These are phyloP conservation scores for Endoconidiophora polonica DNA, from an alignment of 2,329 filamentous ascomycete genomes.

Conservation along the genomic window DNA sequence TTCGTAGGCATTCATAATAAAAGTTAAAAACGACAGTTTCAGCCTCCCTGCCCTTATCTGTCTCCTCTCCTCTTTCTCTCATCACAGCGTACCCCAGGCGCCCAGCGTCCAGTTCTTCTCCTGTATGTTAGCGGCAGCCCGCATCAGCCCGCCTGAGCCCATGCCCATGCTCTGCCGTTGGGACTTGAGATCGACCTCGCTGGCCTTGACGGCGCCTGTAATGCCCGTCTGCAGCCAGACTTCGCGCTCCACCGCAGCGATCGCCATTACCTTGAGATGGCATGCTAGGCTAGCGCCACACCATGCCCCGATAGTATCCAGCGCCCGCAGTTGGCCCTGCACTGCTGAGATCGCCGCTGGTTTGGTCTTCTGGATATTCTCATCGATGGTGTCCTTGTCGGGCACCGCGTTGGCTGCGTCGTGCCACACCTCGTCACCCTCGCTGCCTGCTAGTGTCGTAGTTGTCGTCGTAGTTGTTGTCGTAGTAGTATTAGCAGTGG, in stretches of 20 bases:
- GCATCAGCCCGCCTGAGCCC: constrained; percentile 19
- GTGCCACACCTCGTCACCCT: constrained; percentile 21
- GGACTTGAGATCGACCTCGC: constrained; percentile 36
- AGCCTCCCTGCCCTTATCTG: neutral
- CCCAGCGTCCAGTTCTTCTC: constrained; percentile 45
- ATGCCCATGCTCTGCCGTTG: constrained; percentile 29
- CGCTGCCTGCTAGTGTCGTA: constrained; percentile 17
- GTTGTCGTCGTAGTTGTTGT: constrained; percentile 6
- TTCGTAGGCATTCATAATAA: no score
- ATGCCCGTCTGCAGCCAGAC: constrained; percentile 52
- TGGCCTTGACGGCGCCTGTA: constrained; percentile 40
- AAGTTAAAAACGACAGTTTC: neutral
- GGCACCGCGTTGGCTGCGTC: constrained; percentile 29
- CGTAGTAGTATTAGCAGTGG: constrained; percentile 2
- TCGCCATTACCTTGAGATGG: constrained; percentile 49
- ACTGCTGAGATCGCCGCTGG: constrained; percentile 16
- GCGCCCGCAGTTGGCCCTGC: constrained; percentile 44
- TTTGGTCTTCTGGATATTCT: constrained; percentile 32
- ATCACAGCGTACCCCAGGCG: constrained; percentile 37
- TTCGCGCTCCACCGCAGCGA: constrained; percentile 56
- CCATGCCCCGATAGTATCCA: constrained; percentile 59
- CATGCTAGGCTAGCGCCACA: constrained; percentile 54
- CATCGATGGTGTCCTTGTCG: constrained; percentile 40
- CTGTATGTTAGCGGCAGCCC: constrained; percentile 20
- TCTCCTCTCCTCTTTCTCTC: neutral